A percentile compares a stretch with the other conserved stretches of the same genome.
phyloP scores from a whole-genome alignment of 805 yeast genomes.

The Saccharomycopsis oosterbeekiorum region DNA sequence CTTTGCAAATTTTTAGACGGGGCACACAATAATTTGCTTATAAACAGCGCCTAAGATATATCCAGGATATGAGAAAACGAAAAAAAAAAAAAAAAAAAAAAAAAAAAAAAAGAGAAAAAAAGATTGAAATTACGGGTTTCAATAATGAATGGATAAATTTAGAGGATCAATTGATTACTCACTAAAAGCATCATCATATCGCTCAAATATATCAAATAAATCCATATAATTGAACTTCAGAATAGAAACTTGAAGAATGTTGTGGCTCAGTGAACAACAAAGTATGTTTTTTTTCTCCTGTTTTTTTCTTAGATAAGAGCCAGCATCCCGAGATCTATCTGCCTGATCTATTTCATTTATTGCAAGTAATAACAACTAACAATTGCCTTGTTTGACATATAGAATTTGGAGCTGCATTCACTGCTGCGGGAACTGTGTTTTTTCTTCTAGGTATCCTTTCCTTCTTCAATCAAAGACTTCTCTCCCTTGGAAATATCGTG shows the following conservation, averaged over 20 bases:
- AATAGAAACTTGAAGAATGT: constrained; percentile 14
- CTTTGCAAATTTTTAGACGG: background rate
- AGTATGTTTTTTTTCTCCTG: constrained; percentile 7
- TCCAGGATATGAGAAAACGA: background rate
- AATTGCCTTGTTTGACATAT: background rate
- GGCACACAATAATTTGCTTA: background rate
- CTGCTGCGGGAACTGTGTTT: constrained; percentile 44
- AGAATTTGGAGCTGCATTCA: constrained; percentile 19
- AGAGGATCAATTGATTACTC: background rate
- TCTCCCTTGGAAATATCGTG: constrained; percentile 80
- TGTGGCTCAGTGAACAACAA: constrained; percentile 17
- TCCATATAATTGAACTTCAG: no score
- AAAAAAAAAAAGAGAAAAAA: background rate
- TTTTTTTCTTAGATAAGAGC: background rate
- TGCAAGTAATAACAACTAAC: background rate
- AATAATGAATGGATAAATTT: background rate
- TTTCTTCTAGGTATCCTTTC: constrained; percentile 76
- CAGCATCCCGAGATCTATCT: background rate
- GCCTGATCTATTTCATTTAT: background rate
- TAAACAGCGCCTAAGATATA: background rate
- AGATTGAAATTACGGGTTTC: no score
- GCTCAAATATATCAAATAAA: no score
- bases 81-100: background rate
- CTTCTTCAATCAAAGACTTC: constrained; percentile 77
- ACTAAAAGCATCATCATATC: background rate